These are phyloP conservation scores for Boletellus ananas DNA, from an alignment of 768 basidiomycete species.

Conservation along the genomic window DNA sequence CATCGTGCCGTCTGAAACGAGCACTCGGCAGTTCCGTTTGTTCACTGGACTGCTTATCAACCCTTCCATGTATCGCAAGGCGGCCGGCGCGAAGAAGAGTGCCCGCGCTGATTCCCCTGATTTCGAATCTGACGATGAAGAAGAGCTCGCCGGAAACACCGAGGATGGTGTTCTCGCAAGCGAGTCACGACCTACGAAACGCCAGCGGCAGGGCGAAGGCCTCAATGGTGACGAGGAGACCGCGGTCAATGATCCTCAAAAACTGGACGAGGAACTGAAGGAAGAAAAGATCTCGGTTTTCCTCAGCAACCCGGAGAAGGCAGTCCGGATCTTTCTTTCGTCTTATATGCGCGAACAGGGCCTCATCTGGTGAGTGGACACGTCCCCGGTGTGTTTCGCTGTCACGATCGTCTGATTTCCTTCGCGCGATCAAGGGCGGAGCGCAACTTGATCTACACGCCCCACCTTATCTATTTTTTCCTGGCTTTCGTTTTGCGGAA, in stretches of 20 bases:
- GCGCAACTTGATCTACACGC: constrained; percentile 46
- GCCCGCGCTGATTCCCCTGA: constrained; percentile 33
- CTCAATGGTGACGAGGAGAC: constrained; percentile 32
- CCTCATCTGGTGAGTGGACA: constrained; percentile 54
- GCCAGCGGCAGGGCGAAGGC: constrained; percentile 19
- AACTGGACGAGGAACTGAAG: constrained; percentile 31
- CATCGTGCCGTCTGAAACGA: constrained; percentile 3
- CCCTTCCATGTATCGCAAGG: constrained; percentile 36
- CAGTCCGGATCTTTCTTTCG: constrained; percentile 63
- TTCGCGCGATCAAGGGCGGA: constrained; percentile 36
- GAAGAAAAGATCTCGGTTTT: constrained; percentile 50
- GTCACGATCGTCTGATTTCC: background rate
- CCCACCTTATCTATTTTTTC: constrained; percentile 58
- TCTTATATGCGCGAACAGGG: constrained; percentile 67
- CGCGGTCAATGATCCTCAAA: constrained; percentile 31
- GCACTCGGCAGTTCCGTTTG: constrained; percentile 48
- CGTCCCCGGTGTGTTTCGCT: background rate
- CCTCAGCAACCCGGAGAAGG: constrained; percentile 56
- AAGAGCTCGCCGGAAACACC: constrained; percentile 12
- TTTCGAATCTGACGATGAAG: constrained; percentile 32
- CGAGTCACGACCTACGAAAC: constrained; percentile 20
- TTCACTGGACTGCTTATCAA: constrained; percentile 56
- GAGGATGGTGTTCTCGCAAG: background rate
- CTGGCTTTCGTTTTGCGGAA: constrained; percentile 57
- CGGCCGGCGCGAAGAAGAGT: constrained; percentile 25